Evolutionary conservation across 2,329 filamentous ascomycete genomes (phyloP), one percentile per base, ranked within the genome.

Genomic region (Apiospora hydei): DNA sequence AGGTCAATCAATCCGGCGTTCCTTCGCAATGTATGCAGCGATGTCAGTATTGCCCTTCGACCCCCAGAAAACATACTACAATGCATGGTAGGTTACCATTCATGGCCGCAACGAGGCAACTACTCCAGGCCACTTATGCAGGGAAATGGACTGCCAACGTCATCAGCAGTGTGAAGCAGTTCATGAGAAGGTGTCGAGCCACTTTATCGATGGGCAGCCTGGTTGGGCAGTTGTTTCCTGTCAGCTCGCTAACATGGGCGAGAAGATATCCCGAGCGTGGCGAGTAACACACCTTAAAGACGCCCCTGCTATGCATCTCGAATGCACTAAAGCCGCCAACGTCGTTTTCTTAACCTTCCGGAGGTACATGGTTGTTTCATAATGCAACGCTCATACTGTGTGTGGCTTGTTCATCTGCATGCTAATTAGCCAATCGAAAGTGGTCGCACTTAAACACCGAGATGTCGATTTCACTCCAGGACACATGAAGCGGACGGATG

Each of bases 241-340:
- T 24, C 34, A n/a, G 14, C 57, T 64, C 57, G 57, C 57, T 41
- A 64, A 64, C 3, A 26, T n/a, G n/a, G 57, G 34, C 57, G 21
- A 64, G 34, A 64, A 64, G 57, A 41, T 64, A 64, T 64, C 57
- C 57, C 57, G 57, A 64, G 57, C 34, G 57, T 64, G 57, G 57
- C 57, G 57, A 64, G 57, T 64, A 41, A 14, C 53, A 41, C 57
- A 64, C 57, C 57, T 64, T 64, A 64, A 41, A 38, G 34, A 38
- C 34, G 57, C 34, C 34, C 57, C n/a, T 38, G 30, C 34, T 7
- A 64, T 64, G 57, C 34, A 64, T 64, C 34, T 64, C 34, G 21
- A n/a, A 64, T 64, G 30, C 57, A 64, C 57, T 41, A 64, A 64
- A 64, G 57, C 57, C 34, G 34, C 57, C 57, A 38, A 41, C 18